These are phyloP conservation scores for Mrakiaceae sp. DNA, from an alignment of 1,284 basidiomycete species.

Conservation along the genomic window DNA sequence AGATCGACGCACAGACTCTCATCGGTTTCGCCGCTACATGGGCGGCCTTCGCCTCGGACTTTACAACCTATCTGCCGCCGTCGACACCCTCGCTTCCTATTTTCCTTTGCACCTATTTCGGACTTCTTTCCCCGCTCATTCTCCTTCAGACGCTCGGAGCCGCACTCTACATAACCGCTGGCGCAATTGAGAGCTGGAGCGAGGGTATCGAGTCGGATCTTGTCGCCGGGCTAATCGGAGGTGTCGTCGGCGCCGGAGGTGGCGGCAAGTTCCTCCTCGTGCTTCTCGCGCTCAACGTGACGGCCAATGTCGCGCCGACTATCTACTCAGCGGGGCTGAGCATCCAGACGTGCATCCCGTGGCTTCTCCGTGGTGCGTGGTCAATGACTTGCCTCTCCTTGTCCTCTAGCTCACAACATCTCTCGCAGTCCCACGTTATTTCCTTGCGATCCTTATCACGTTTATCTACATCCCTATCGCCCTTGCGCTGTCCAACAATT, in stretches of 20 bases:
- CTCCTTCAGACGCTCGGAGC: conserved; percentile 65
- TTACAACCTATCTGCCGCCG: conserved; percentile 53
- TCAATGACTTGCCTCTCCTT: not conserved
- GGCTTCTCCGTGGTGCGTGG: conserved; percentile 28
- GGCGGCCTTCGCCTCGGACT: conserved; percentile 56
- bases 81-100: conserved; percentile 19
- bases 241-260: conserved; percentile 19
- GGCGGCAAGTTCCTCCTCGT: conserved; percentile 73
- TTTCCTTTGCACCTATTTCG: conserved; percentile 53
- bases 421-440: conserved; percentile 66
- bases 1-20: conserved; percentile 33
- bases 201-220: conserved; percentile 46
- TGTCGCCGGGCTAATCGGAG: conserved; percentile 41
- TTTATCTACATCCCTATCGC: conserved; percentile 48
- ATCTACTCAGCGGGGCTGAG: conserved; percentile 76
- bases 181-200: conserved; percentile 56
- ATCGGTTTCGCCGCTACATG: conserved; percentile 65
- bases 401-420: not conserved
- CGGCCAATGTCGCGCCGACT: conserved; percentile 69
- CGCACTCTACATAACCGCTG: conserved; percentile 48
- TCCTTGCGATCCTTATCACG: conserved; percentile 69
- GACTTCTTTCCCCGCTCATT: conserved; percentile 57
- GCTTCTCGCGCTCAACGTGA: conserved; percentile 61
- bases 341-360: conserved; percentile 65
- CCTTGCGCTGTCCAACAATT: conserved; percentile 23